These are phyloP conservation scores for Porodaedalea pini DNA, from an alignment of 1,284 basidiomycete genomes.

Conservation along the genomic window DNA sequence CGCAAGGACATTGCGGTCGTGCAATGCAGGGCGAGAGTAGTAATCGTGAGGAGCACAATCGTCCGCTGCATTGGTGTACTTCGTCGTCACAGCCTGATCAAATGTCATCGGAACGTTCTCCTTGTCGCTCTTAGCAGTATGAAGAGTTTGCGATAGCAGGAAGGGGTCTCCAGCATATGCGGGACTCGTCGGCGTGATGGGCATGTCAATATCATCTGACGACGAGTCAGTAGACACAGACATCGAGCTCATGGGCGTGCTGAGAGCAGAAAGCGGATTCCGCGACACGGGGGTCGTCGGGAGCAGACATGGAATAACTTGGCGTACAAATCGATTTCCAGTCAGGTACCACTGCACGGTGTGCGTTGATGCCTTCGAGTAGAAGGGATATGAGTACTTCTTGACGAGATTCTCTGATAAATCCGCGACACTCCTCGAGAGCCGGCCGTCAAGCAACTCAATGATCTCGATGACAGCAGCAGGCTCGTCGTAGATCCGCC, in stretches of 20 bases:
- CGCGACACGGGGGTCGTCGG: constrained; percentile 66
- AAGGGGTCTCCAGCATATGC: constrained; percentile 40
- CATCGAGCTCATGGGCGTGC: constrained; percentile 69
- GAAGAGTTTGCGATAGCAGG: constrained; percentile 49
- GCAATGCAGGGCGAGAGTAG: constrained; percentile 56
- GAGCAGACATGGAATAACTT: constrained; percentile 43
- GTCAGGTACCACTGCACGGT: constrained; percentile 90
- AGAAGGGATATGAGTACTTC: constrained; percentile 96
- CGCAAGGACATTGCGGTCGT: constrained; percentile 52
- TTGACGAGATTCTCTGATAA: constrained; percentile 93
- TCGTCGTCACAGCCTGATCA: constrained; percentile 59
- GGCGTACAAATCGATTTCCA: constrained; percentile 63
- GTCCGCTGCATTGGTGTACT: constrained; percentile 63
- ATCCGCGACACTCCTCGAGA: constrained; percentile 82
- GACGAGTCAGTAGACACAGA: constrained; percentile 70
- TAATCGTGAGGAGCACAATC: constrained; percentile 78
- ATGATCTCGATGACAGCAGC: constrained; percentile 76
- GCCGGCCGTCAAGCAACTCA: constrained; percentile 79
- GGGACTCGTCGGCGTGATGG: constrained; percentile 72
- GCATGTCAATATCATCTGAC: constrained; percentile 60
- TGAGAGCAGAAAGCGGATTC: constrained; percentile 47
- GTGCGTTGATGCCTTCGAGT: constrained; percentile 89
- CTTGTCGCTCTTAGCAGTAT: constrained; percentile 65
- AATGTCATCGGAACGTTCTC: constrained; percentile 69
- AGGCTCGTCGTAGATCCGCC: constrained; percentile 76